Evolutionary conservation across 495 filamentous ascomycete species (phyloP).

Genomic region (Paragyromitra xinjiangensis): DNA sequence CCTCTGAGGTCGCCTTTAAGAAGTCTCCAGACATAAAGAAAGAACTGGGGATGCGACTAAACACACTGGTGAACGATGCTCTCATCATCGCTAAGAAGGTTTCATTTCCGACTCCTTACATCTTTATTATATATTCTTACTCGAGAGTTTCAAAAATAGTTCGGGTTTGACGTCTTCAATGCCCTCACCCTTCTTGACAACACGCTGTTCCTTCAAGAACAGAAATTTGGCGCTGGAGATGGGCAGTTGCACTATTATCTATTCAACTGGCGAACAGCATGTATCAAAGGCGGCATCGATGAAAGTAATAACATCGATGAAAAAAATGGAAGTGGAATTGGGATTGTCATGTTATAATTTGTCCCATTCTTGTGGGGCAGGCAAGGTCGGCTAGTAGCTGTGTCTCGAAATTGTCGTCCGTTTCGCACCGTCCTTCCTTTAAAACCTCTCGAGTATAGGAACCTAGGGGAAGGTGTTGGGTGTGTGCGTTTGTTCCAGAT

Average conservation of each 20-base stretch:
- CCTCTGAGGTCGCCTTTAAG: conserved; percentile 80
- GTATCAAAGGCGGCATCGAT: conserved; percentile 83
- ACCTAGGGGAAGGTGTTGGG: not conserved
- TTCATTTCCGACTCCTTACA: not conserved
- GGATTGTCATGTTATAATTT: conserved; percentile 78
- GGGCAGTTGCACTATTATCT: conserved; percentile 95
- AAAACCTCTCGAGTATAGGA: not conserved
- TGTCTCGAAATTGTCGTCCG: not conserved
- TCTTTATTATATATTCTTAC: not conserved
- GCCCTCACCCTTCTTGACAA: conserved; percentile 93
- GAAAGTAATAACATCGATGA: conserved; percentile 76
- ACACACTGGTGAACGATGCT: conserved; percentile 80
- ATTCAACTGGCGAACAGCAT: conserved; percentile 89
- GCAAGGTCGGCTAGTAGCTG: not conserved
- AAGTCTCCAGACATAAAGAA: conserved; percentile 60
- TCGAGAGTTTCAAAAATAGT: conserved; percentile 48
- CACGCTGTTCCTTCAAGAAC: conserved; percentile 85
- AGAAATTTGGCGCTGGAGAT: conserved; percentile 94
- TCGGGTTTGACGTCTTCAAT: conserved; percentile 95
- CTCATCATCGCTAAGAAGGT: conserved; percentile 81
- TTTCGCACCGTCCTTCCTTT: not conserved
- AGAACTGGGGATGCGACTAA: conserved; percentile 74
- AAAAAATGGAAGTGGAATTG: conserved; percentile 80
- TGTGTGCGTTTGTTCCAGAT: too few relatives aligned
- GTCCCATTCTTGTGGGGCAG: not conserved